Conservation (phyloP, 805 yeast genomes). For the Sugiyamaella boreocaroliniensis region DNA sequence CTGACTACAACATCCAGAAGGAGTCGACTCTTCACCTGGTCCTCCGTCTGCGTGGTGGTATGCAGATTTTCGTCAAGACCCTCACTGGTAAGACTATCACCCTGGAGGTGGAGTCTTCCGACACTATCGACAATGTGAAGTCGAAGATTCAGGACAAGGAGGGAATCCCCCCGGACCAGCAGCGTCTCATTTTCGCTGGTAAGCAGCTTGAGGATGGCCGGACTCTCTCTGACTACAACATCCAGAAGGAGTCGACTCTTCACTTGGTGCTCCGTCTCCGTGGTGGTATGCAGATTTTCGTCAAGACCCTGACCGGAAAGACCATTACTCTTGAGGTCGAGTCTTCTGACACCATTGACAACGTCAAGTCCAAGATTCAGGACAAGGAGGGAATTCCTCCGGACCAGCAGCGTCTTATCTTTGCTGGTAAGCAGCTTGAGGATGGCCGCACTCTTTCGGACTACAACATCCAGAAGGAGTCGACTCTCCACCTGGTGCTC, state of each 20-base stretch:
- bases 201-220: conserved; percentile 94
- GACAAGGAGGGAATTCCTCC: conserved; percentile 99
- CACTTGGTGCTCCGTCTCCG: conserved; percentile 81
- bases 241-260: conserved; percentile 85
- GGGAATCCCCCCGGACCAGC: conserved; percentile 96
- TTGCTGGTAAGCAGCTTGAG: conserved; percentile 99
- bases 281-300: conserved; percentile 88
- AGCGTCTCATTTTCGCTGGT: conserved; percentile 91
- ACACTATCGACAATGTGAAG: conserved; percentile 91
- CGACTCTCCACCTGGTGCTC: conserved; percentile 91
- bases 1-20: conserved; percentile 99
- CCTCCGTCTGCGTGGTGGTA: conserved; percentile 92
- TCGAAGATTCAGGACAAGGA: conserved; percentile 93
- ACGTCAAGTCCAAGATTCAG: conserved; percentile 96
- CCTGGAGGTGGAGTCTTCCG: conserved; percentile 84
- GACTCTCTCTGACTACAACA: conserved; percentile 89
- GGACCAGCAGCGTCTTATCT: conserved; percentile 98
- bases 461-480: conserved; percentile 99
- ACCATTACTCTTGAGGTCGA: conserved; percentile 97
- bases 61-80: conserved; percentile 77
- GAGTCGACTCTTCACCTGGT: conserved; percentile 97
- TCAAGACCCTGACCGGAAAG: conserved; percentile 99
- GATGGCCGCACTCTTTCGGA: conserved; percentile 98
- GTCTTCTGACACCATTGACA: conserved; percentile 97
- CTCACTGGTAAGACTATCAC: conserved; percentile 88